These are phyloP conservation scores for Platanus orientalis DNA, from an alignment of 164 flowering plant species.

Conservation along the genomic window DNA sequence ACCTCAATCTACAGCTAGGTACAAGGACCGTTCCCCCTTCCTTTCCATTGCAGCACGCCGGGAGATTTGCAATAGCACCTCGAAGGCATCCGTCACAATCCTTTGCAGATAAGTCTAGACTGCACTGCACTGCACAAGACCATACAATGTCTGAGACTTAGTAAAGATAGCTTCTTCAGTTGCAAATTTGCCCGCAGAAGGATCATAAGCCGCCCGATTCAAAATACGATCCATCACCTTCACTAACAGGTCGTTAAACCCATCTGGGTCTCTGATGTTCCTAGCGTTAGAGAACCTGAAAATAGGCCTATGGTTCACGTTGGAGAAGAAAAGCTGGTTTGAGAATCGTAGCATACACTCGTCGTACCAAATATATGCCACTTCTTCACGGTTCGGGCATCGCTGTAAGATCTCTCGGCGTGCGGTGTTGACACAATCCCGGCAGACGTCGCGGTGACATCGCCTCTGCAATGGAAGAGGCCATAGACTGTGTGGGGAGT, in stretches of 20 bases:
- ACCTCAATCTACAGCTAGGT: constrained; percentile 8
- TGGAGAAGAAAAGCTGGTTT: constrained; percentile 8
- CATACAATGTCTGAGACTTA: not conserved
- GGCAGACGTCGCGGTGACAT: constrained; percentile 5
- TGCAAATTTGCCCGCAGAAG: not conserved
- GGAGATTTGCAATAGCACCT: not conserved
- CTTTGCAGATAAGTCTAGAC: not conserved
- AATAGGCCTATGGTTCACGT: not conserved
- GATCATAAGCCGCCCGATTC: not conserved
- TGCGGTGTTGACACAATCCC: constrained; percentile 3
- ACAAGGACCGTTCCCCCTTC: not conserved
- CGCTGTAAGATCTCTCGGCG: not conserved
- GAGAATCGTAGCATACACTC: constrained; percentile 16
- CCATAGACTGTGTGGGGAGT: constrained; percentile 10
- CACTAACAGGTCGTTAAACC: not conserved
- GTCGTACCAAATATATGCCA: constrained; percentile 16
- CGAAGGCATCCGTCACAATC: constrained; percentile 8
- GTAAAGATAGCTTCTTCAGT: not conserved
- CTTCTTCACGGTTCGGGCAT: constrained; percentile 15
- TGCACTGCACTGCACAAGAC: constrained; percentile 13
- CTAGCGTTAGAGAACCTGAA: not conserved
- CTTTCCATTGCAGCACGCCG: not conserved
- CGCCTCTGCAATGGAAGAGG: constrained; percentile 20
- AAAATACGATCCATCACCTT: not conserved
- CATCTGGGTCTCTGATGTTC: not conserved